Base-by-base conservation (phyloP, 2,329 filamentous ascomycete genomes). In the Exophiala phaeomuriformis region DNA sequence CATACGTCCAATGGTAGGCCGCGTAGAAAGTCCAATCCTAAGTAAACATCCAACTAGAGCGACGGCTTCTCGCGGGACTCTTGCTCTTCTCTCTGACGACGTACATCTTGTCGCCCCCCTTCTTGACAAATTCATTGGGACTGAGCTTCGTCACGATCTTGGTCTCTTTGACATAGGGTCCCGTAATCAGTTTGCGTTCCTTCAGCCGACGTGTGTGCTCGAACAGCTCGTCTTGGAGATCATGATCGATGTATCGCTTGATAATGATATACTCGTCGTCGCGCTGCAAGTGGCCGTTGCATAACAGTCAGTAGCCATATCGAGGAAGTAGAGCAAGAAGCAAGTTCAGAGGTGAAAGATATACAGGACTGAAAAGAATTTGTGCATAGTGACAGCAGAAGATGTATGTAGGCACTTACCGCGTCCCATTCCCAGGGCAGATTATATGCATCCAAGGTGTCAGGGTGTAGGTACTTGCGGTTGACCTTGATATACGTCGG, bases 181-280 rank as follows among this genome's bases (percentile, higher is more conserved):
- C 55, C 7, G 60, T 61, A 33, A 62, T 60, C 10, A 62, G 45
- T 52, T 65, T 69, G 44, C 72, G 61, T 51, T 73, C 71, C 28
- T 70, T 72, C 42, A 66, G 59, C 46, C 74, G 76, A 57, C 76
- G 77, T 2, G 86, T 88, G 69, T 90, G 85, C 41, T 80, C 77
- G 77, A 86, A 90, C 46, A 89, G 77, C 52, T 81, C 73, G 54
- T 88, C 79, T 64, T 88, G 86, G 65, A 88, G 80, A 57, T 80
- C 78, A 61, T 88, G 82, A 3, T 81, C 79, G 48, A 90, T 81
- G 81, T 81, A 87, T 52, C 82, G 77, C 69, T 85, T 86, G 70
- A 90, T 85, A 55, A 90, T 69, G 51, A 90, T 74, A 62, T 81
- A 90, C 44, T 85, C 81, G 12, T 80, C 77, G 63, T 90, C 83